Evolutionary conservation across 805 yeast genomes (phyloP), one percentile per base, ranked within the genome.

Genomic region (Wickerhamiella kurtzmanii): DNA sequence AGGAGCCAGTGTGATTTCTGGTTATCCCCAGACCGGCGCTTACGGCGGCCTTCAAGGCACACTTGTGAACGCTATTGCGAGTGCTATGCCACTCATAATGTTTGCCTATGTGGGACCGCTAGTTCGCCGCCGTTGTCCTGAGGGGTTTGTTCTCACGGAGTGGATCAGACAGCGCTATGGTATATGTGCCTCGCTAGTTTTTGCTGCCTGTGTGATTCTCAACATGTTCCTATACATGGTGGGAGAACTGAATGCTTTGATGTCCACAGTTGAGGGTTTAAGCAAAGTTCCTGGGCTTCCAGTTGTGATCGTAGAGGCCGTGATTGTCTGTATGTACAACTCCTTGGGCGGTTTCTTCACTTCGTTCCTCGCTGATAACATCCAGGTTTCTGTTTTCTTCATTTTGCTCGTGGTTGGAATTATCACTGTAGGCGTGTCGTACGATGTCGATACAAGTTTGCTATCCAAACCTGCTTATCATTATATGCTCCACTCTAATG

Each of bases 141-240:
- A 83, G 6, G 96, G 96, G 2, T 88, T 88, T 61, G 87, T 88
- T 22, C 67, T 88, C 55, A 86, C 95, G 3, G 95, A 88, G 61
- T 88, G 96, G 96, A 89, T 85, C n/a, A 75, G 84, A 59, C 76
- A 75, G 42, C 69, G 96, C 55, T 88, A 73, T 60, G 96, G 96
- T 2, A 60, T 70, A 3, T 64, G 80, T 15, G 71, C 94, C 2
- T 82, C 85, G 0, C 66, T 85, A 53, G 83, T 85, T 55, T 65
- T 88, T 43, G 79, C 92, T 16, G 77, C 77, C 41, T 84, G 87
- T 63, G 84, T 95, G 1, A 74, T 88, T 45, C 70, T 88, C 53
- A 87, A 95, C 6, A 74, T 88, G 73, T 85, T 79, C 59, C 69
- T 88, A 55, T 87, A 80, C 62, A 81, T 86, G 87, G 81, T 86